These are phyloP conservation scores for Patellifolia procumbens DNA, from an alignment of 179 eudicot genomes.

Conservation along the genomic window DNA sequence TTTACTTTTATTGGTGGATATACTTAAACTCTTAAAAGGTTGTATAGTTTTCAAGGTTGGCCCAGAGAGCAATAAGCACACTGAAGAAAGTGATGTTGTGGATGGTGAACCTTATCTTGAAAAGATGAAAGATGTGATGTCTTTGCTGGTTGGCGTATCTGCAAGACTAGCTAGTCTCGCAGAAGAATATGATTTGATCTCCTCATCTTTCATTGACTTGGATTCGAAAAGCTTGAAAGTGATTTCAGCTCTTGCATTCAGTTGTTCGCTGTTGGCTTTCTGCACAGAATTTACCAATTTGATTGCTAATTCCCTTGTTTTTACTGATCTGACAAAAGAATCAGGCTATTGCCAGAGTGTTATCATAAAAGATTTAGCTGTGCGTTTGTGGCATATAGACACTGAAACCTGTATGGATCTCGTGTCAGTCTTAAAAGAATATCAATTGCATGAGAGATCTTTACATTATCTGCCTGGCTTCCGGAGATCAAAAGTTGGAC, in stretches of 20 bases:
- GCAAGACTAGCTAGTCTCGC: slow-evolving; percentile 48
- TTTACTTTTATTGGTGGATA: slow-evolving; percentile 47
- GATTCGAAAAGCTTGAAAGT: slow-evolving; percentile 51
- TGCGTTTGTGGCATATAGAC: slow-evolving; percentile 54
- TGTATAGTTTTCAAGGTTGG: slow-evolving; percentile 24
- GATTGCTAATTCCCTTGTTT: slow-evolving; percentile 25
- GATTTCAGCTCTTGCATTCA: slow-evolving; percentile 51
- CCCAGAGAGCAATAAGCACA: slow-evolving; percentile 9
- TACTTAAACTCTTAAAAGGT: slow-evolving; percentile 43
- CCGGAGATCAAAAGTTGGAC: slow-evolving; percentile 32
- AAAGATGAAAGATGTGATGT: slow-evolving; percentile 22
- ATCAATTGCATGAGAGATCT: slow-evolving; percentile 34
- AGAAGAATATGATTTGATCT: slow-evolving; percentile 61
- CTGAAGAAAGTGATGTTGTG: slow-evolving; percentile 16
- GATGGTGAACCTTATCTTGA: slow-evolving; percentile 16
- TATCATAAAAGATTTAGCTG: slow-evolving; percentile 53
- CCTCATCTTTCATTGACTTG: slow-evolving; percentile 61
- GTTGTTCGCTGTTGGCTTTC: slow-evolving; percentile 77
- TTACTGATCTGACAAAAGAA: slow-evolving; percentile 23
- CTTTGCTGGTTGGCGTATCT: slow-evolving; percentile 41
- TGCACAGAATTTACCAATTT: slow-evolving; percentile 50
- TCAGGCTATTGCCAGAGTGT: slow-evolving; percentile 39
- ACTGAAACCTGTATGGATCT: slow-evolving; percentile 48
- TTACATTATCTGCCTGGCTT: slow-evolving; percentile 32
- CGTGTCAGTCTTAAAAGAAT: slow-evolving; percentile 42